Evolutionary conservation across 192 early-diverging fungal species (phyloP), one percentile per base, ranked within the genome.

Genomic region (Rhizophagus clarus): DNA sequence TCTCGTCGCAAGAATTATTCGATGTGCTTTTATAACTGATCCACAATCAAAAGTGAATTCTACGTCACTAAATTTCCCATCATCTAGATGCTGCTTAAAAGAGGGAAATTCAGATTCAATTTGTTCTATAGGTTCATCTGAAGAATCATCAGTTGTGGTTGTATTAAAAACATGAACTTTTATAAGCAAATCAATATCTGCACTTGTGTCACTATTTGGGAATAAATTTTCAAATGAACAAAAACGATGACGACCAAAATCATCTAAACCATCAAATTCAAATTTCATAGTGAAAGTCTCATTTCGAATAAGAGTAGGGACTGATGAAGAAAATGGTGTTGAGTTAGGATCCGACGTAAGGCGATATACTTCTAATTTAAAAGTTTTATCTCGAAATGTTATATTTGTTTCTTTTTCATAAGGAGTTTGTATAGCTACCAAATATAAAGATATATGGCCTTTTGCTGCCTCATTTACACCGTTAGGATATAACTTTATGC

Each of bases 251-350:
- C 76, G 76, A 51, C 76, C 76, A 62, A 78, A 78, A 51, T 78
- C 76, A 78, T 78, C 76, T 49, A 78, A 62, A 29, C 76, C 76
- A 20, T 78, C 76, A 67, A 78, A 78, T 51, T 78, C 76, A 34
- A 78, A 78, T 78, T 78, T 78, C 76, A 78, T 78, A 17, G 76
- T 78, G 31, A 78, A 78, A 29, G 76, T 78, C 22, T 78, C 76
- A 66, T 78, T 47, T 28, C 76, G 76, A 68, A 78, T 78, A 5
- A 78, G 34, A 28, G 26, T 15, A n/a, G 76, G 64, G 32, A 64
- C 68, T 49, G 62, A 26, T 45, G 60, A 26, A n/a, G 74, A 75
- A 32, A 49, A 61, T 7, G 74, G 29, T 15, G 74, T 45, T 42
- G 69, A 71, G n/a, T 56, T 56, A 37, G 69, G 56, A 78, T 78